phyloP scores from a whole-genome alignment of 495 filamentous ascomycete species.

The Podospora conica region DNA sequence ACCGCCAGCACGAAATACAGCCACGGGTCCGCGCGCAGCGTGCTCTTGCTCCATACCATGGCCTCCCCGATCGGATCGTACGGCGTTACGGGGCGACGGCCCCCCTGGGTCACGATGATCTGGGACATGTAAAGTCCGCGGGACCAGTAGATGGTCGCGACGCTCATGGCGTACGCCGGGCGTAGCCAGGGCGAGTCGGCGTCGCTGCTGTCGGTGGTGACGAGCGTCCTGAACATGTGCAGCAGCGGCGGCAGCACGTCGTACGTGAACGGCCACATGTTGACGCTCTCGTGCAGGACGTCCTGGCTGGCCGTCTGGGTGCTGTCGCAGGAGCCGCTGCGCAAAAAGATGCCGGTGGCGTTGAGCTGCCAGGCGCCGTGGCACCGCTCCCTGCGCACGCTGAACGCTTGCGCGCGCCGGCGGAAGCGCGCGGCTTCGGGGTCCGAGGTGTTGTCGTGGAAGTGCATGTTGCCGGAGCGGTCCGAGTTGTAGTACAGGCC shows the following conservation, averaged over 20 bases:
- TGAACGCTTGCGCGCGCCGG: neutral
- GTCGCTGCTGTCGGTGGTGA: neutral
- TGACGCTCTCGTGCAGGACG: neutral
- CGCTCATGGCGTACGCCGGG: neutral
- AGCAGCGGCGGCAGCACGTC: neutral
- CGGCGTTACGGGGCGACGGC: neutral
- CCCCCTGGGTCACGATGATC: too few relatives aligned
- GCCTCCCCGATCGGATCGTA: neutral
- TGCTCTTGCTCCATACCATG: neutral
- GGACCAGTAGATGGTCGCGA: neutral
- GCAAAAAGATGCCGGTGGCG: neutral
- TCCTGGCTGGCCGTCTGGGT: neutral
- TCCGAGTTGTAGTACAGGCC: neutral
- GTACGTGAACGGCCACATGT: neutral
- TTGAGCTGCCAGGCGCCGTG: neutral
- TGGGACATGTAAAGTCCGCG: neutral
- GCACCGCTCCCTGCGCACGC: neutral
- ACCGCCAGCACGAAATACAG: neutral
- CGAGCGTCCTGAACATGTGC: neutral
- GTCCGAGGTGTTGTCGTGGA: neutral
- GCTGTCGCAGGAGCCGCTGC: neutral
- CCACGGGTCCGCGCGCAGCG: neutral
- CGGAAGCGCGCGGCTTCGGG: neutral
- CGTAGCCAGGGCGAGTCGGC: neutral
- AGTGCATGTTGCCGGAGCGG: neutral